Evolutionary conservation across 2,329 filamentous ascomycete genomes (phyloP).

Genomic region (Chrysosporium queenslandicum): DNA sequence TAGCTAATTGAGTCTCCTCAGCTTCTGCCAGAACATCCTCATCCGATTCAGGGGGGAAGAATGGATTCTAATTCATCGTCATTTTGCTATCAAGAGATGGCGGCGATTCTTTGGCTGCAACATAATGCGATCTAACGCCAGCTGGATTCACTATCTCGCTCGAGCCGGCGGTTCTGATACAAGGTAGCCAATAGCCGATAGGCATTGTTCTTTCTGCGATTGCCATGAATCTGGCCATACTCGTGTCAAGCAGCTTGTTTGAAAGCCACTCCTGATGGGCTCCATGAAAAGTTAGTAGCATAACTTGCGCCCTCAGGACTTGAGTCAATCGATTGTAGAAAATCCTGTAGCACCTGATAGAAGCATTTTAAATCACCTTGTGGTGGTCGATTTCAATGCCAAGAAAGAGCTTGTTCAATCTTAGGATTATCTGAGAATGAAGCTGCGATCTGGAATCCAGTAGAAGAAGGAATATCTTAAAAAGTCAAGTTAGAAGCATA

Average conservation of each 20-base stretch:
- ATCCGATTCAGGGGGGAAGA: too few relatives aligned
- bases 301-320: slow-evolving; percentile 1
- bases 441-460: slow-evolving; percentile 7
- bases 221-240: neutral
- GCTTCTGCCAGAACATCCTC: too few relatives aligned
- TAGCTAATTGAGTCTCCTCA: too few relatives aligned
- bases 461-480: slow-evolving; percentile 3
- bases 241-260: neutral
- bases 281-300: neutral
- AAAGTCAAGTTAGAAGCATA: slow-evolving; percentile 4
- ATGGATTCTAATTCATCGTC: too few relatives aligned
- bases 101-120: too few relatives aligned
- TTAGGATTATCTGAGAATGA: slow-evolving; percentile 11
- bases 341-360: neutral
- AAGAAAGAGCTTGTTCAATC: slow-evolving; percentile 4
- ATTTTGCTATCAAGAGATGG: too few relatives aligned
- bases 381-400: slow-evolving; percentile 1
- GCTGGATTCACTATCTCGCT: too few relatives aligned
- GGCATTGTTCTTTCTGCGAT: neutral
- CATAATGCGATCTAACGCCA: too few relatives aligned
- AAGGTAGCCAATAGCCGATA: too few relatives aligned
- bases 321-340: slow-evolving; percentile 5
- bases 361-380: slow-evolving; percentile 5
- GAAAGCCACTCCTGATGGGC: neutral
- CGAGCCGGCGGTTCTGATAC: too few relatives aligned